Conservation (phyloP, 371 early-diverging fungal genomes). For the Neoconidiobolus thromboides region DNA sequence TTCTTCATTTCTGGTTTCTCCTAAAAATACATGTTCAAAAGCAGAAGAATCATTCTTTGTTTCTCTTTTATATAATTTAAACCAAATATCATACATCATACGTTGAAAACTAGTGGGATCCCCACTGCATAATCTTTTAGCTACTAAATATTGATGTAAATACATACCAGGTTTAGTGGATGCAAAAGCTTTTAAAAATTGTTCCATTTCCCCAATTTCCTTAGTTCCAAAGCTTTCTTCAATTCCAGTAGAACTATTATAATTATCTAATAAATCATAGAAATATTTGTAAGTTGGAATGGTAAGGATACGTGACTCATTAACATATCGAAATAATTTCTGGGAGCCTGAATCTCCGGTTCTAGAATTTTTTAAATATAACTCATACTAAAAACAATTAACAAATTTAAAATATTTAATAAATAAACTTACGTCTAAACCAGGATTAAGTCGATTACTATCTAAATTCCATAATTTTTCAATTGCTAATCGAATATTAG, state of each 20-base stretch:
- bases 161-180: constrained; percentile 15
- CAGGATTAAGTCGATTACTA: constrained; percentile 17
- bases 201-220: constrained; percentile 14
- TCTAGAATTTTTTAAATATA: background rate
- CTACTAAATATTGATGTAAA: constrained; percentile 14
- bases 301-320: constrained; percentile 8
- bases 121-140: constrained; percentile 9
- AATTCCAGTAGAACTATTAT: constrained; percentile 15
- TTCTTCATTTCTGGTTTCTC: constrained; percentile 17
- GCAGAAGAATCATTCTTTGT: constrained; percentile 15
- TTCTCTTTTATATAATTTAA: constrained; percentile 13
- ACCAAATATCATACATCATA: constrained; percentile 19
- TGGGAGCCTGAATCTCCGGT: background rate
- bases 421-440: constrained; percentile 13
- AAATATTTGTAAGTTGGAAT: constrained; percentile 18
- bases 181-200: constrained; percentile 16
- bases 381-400: constrained; percentile 3
- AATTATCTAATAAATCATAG: constrained; percentile 21
- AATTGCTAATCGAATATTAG: constrained; percentile 9
- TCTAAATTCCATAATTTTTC: constrained; percentile 19
- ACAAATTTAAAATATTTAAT: background rate
- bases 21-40: constrained; percentile 28
- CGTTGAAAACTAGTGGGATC: constrained; percentile 12
- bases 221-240: constrained; percentile 12
- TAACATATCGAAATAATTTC: constrained; percentile 17